These are phyloP conservation scores for Penicillium ucsense DNA, from an alignment of 495 filamentous ascomycete genomes.

Conservation along the genomic window DNA sequence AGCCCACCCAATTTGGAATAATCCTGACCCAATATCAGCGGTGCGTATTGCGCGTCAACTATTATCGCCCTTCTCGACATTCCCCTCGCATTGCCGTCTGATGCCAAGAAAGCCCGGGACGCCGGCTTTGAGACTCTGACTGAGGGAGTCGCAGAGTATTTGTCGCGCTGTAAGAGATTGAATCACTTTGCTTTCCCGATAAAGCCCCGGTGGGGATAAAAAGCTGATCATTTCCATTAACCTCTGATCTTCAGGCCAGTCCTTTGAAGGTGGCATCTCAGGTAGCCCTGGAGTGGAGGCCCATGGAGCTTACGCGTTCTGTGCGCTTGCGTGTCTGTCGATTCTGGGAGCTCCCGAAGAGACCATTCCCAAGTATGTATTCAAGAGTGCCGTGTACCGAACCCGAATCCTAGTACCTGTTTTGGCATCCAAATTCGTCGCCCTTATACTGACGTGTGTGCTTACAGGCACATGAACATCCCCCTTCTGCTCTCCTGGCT, in stretches of 20 bases:
- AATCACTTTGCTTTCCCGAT: neutral
- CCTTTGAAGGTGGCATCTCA: slow-evolving; percentile 87
- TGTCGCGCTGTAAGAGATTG: slow-evolving; percentile 63
- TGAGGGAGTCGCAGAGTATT: slow-evolving; percentile 64
- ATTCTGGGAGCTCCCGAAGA: slow-evolving; percentile 69
- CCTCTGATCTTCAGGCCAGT: slow-evolving; percentile 60
- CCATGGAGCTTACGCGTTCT: slow-evolving; percentile 95
- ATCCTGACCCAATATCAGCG: slow-evolving; percentile 38
- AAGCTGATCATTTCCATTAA: too few relatives aligned
- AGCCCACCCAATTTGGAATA: neutral
- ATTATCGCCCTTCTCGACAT: slow-evolving; percentile 74
- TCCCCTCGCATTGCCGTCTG: slow-evolving; percentile 65
- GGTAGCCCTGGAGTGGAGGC: slow-evolving; percentile 74
- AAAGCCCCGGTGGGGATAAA: too few relatives aligned
- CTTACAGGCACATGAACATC: slow-evolving; percentile 63
- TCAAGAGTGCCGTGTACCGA: too few relatives aligned
- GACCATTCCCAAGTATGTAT: slow-evolving; percentile 53
- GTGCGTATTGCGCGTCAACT: slow-evolving; percentile 81
- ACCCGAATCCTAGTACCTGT: too few relatives aligned
- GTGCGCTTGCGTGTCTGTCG: slow-evolving; percentile 76
- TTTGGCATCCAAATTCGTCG: too few relatives aligned
- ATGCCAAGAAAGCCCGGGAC: slow-evolving; percentile 37
- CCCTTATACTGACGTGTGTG: slow-evolving; percentile 10
- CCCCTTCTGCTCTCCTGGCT: slow-evolving; percentile 74
- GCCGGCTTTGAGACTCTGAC: slow-evolving; percentile 45